Evolutionary conservation across 495 filamentous ascomycete species (phyloP), one percentile per base, ranked within the genome.

Genomic region (Penicillium parvum): DNA sequence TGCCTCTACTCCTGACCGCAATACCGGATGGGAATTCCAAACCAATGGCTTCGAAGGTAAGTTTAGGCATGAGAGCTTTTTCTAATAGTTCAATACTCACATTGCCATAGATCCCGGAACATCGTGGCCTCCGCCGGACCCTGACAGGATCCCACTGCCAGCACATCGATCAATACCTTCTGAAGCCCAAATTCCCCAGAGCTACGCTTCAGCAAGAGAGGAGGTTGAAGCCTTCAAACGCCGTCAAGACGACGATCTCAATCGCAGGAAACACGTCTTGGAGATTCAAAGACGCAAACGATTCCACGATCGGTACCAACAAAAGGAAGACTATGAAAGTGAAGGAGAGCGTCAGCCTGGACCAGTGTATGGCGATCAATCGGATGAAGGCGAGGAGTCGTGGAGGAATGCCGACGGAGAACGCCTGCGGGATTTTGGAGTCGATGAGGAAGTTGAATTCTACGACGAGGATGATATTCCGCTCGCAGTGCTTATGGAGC

Each of bases 361-460:
- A 10, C 34, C 44, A 5, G 43, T 40, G 5, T 54, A 65, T 45
- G 63, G 54, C 1, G 53, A 61, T 33, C 56, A 64, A 5, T 55
- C 59, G 0, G 61, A 65, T 35, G 68, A 71, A 37, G 76, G 79
- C 6, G 78, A 81, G 52, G 77, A 82, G 47, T 74, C 65, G 5
- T 97, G 92, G 92, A 78, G 72, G 4, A 91, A 95, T 49, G 75
- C 81, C 0, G 90, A 96, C 29, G 92, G 92, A 3, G 90, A 96
- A 52, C 71, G 81, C 7, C 70, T 97, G 23, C 73, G 81, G 30
- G 92, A 98, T 57, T 98, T 89, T 61, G 92, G 92, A 2, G 87
- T 96, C 0, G 90, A 95, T 51, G 86, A 88, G 51, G 86, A 89
- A 7, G 77, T 71, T 7, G 87, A 94, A 53, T 82, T 82, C 45